Evolutionary conservation across 352 stramenopile genomes (phyloP), one percentile per base, ranked within the genome.

Genomic region (Lagenidium giganteum): DNA sequence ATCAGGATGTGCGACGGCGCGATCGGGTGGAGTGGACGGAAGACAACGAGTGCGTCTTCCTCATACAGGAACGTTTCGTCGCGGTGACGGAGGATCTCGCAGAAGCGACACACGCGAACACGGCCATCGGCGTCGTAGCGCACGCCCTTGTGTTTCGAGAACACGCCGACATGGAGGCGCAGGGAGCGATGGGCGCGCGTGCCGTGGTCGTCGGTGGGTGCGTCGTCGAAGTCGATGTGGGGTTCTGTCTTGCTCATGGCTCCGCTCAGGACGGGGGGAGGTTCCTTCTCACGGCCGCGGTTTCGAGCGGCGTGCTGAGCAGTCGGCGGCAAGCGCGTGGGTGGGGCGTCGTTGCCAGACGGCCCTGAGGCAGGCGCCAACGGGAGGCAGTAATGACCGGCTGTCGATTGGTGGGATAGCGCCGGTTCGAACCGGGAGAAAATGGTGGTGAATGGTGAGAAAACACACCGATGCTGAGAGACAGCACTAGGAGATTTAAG

Each of bases 1-100:
- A 93, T 84, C 24, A 93, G 70, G 27, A 91, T 72, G 47, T 91
- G 81, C 8, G 69, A 86, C 16, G 67, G 52, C 21, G 72, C 69
- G 39, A 88, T 78, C 11, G 77, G 78, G 9, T 73, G 62, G 27
- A 93, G 52, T 17, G 81, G 81, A 3, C 78, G 78, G 49, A 93
- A 90, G 43, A 93, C 81, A 9, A 78, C 75, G 17, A 93, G 59
- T 42, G 66, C 39, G 31, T 85, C 81, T 60, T 91, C 78, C 40
- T 93, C 68, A 36, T 86, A 91, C 17, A 89, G 52, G 30, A 93
- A 85, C 9, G 56, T 58, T 48, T 93, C 73, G 46, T 68, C 62
- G 22, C 65, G 59, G 4, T 47, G 30, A 14, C 63, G 61, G 22
- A 90, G 49, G 51, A 93, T 93, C 47, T 93, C 75, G 46, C 80